Conservation (phyloP, 23 red algal species). For the Gracilaria domingensis region DNA sequence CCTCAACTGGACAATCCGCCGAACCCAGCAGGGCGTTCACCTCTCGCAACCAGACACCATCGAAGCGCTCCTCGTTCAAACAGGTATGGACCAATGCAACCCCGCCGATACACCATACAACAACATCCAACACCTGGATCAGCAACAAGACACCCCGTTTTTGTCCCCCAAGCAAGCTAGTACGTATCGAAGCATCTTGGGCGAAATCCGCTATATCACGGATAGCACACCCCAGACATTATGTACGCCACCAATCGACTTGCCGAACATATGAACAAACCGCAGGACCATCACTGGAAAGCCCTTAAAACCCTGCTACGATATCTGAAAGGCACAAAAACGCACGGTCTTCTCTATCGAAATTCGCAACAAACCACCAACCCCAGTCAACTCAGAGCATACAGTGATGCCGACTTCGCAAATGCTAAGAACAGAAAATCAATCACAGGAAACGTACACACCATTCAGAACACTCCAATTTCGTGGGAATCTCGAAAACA, state of each 20-base stretch:
- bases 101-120: background rate
- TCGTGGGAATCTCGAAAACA: too few species aligned
- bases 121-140: background rate
- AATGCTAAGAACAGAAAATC: background rate
- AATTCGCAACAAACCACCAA: too few species aligned
- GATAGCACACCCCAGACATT: background rate
- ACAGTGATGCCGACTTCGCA: background rate
- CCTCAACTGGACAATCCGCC: slow-evolving; percentile 3
- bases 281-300: background rate
- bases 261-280: background rate
- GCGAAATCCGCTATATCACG: background rate
- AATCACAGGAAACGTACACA: background rate
- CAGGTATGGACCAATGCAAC: background rate
- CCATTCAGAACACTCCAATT: background rate
- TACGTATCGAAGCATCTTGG: background rate
- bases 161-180: background rate
- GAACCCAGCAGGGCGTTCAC: too few species aligned
- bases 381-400: too few species aligned
- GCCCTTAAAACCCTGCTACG: background rate
- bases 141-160: background rate
- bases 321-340: background rate
- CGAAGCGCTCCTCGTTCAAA: background rate
- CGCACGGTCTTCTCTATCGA: background rate
- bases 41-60: background rate
- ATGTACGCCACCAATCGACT: background rate